A percentile compares a stretch with the other conserved stretches of the same genome.
phyloP scores from a whole-genome alignment of 164 flowering plant genomes.

The Piper betle region DNA sequence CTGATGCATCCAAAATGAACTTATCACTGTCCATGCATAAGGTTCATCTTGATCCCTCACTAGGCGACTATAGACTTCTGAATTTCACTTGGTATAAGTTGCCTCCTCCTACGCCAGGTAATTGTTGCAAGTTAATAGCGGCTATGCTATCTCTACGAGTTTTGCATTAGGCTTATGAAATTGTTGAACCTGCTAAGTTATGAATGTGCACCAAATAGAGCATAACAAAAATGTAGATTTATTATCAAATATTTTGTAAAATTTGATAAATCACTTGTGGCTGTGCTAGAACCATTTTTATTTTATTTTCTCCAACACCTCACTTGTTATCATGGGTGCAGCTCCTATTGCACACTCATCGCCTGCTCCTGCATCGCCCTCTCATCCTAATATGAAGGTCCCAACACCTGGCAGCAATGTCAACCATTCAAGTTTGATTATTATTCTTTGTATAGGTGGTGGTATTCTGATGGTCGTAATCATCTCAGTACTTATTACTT shows the following conservation, averaged over 20 bases:
- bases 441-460: constrained; percentile 50
- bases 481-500: constrained; percentile 32
- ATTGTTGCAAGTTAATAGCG: constrained; percentile 1
- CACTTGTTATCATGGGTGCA: background rate
- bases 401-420: constrained; percentile 15
- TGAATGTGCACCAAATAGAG: too few relatives aligned
- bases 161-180: too few relatives aligned
- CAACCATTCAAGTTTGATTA: constrained; percentile 33
- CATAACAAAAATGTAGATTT: too few relatives aligned
- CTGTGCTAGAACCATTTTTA: background rate
- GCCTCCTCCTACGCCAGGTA: constrained; percentile 64
- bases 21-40: constrained; percentile 52
- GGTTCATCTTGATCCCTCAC: constrained; percentile 45
- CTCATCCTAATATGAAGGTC: constrained; percentile 2
- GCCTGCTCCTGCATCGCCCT: constrained; percentile 16
- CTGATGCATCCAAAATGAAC: constrained; percentile 49
- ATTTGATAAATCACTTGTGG: background rate
- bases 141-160: background rate
- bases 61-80: constrained; percentile 78
- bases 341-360: constrained; percentile 2
- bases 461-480: constrained; percentile 36
- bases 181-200: too few relatives aligned
- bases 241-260: too few relatives aligned
- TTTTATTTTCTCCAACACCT: background rate
- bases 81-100: constrained; percentile 81